Base-by-base conservation (phyloP, 352 stramenopile genomes). In the Globisporangium splendens region DNA sequence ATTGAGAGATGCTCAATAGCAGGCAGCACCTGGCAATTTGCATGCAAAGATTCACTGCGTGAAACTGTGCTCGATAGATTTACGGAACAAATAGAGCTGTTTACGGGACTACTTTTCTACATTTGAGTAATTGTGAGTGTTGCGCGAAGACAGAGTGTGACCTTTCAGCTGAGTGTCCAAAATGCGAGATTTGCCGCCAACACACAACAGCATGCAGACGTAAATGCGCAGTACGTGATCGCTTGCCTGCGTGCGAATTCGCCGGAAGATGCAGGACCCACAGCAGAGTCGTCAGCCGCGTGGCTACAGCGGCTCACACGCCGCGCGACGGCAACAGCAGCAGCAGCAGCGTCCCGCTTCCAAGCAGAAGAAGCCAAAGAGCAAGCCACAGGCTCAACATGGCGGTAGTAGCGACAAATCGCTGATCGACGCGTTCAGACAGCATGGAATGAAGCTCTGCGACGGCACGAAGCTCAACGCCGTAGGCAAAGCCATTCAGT, bases 391-490 rank as follows among this genome's bases (percentile, higher is more conserved):
- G 8, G n/a, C 39, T 15, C 12, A 3, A 15, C 2, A 44, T 44
- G 39, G 39, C 39, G 39, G 39, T 12, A n/a, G 39, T 8, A 10
- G 12, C 39, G 39, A 44, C n/a, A 89, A 88, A 47, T 75, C 83
- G 8, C 68, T 90, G 12, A 54, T 77, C 13, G 80, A 88, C 50
- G 78, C 79, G 2, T 81, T 92, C 48, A 86, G 85, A 62, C 76
- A 89, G 65, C 71, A 90, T 35, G 80, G 78, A 3, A 79, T 77
- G 65, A 73, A 75, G 54, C 55, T 92, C 43, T 87, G 78, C 41
- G 83, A 95, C 52, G 83, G 85, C 3, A 62, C 80, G 50, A 86
- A 89, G 56, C 70, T 95, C 15, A 93, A 95, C 24, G 75, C 76
- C 0, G 81, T 93, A 0, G 70, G 70, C 3, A 91, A 90, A 53